These are phyloP conservation scores for Cerrena zonata DNA, from an alignment of 1,284 basidiomycete species.

Conservation along the genomic window DNA sequence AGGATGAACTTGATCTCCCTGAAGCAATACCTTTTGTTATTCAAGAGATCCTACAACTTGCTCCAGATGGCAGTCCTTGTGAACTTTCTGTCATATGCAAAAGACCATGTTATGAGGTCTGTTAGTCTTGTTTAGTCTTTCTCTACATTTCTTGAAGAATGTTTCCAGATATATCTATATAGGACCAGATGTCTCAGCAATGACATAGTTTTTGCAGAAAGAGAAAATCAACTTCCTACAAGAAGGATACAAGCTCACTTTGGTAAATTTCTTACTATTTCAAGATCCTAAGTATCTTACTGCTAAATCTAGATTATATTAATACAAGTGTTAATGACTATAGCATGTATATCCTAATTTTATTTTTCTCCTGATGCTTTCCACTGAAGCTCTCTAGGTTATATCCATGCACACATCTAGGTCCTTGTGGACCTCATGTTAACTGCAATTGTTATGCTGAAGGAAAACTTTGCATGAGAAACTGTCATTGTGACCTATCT, in stretches of 20 bases:
- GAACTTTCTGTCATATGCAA: constrained; percentile 34
- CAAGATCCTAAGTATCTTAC: no score
- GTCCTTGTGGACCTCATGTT: not conserved
- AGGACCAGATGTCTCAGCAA: not conserved
- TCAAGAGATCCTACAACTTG: constrained; percentile 27
- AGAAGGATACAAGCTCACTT: not conserved
- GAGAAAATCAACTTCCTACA: not conserved
- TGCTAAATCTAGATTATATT: no score
- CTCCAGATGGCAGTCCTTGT: constrained; percentile 32
- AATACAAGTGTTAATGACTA: no score
- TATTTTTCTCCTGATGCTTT: no score
- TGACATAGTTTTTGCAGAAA: not conserved
- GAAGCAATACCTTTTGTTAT: not conserved
- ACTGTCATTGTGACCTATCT: not conserved
- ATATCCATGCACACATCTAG: not conserved
- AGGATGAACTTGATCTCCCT: not conserved
- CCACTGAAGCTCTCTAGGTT: not conserved
- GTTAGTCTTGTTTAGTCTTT: constrained; percentile 7
- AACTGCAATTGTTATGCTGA: not conserved
- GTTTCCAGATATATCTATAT: not conserved
- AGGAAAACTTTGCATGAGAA: not conserved
- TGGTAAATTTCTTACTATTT: not conserved
- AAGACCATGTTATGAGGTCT: constrained; percentile 37
- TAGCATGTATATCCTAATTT: no score
- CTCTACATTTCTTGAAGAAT: constrained; percentile 4